Evolutionary conservation across 1,139 yeast genomes (phyloP), one percentile per base, ranked within the genome.

Genomic region (Nakaseomyces sp.): DNA sequence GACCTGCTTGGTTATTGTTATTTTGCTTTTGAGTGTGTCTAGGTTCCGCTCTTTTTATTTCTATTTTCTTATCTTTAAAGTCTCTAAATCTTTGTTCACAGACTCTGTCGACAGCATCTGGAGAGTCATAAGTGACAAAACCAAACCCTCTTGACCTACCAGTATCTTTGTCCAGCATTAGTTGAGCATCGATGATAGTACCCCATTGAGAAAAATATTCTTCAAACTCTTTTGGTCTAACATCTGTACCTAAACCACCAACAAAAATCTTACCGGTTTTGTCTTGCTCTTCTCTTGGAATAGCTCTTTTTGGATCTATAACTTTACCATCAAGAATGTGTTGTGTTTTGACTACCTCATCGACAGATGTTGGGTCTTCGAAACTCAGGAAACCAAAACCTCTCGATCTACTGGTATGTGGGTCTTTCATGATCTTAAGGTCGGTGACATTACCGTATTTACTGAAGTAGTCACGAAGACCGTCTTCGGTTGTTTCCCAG

Each of bases 101-200:
- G 47, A 88, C 95, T 56, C 81, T 74, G 59, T 91, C 98, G 38
- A 91, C 97, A 10, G 97, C 97, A 43, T 83, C 91, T 29, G 96
- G 95, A 22, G 95, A 79, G 60, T 91, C 98, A 65, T 84, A 91
- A 8, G 99, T 91, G 52, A 91, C 91, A 66, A 91, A 91, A 0
- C 99, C 99, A 65, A 91, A 91, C 24, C 99, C 99, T 69, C 98
- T 77, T 3, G 97, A 89, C 61, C 95, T 78, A 47, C 98, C 98
- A 6, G 97, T 87, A 63, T 91, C 97, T 67, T 91, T 93, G 66
- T 91, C 97, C 57, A 93, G 77, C 99, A 91, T 91, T 53, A 91
- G 76, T 66, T 91, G 97, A 39, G 97, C 96, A 67, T 93, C 98
- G 55, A 91, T 85, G 49, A 91, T 93, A 40, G 81, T 80, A 56